phyloP scores from a whole-genome alignment of 1,284 basidiomycete species.

The Malassezia yamatoensis region DNA sequence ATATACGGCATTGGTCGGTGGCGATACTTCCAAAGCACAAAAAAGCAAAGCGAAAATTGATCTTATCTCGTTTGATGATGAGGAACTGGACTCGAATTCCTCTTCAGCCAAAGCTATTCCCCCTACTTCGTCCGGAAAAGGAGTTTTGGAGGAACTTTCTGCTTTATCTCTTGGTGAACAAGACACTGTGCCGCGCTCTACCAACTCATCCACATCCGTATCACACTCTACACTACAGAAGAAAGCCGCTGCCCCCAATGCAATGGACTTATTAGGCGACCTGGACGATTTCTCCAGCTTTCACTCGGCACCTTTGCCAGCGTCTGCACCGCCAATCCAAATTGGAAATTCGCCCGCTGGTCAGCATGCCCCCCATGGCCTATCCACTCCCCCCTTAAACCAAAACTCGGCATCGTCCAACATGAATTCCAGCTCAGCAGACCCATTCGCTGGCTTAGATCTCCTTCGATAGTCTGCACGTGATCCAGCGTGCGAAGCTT shows the following conservation, averaged over 20 bases:
- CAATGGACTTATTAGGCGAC: slow-evolving; percentile 12
- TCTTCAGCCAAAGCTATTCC: not conserved
- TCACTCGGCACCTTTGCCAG: too few relatives aligned
- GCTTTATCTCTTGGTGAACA: slow-evolving; percentile 19
- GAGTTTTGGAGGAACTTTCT: slow-evolving; percentile 37
- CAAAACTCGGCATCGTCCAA: too few relatives aligned
- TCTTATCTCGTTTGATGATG: slow-evolving; percentile 44
- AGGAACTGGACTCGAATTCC: not conserved
- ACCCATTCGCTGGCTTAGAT: slow-evolving; percentile 41
- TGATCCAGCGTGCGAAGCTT: not conserved
- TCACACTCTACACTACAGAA: not conserved
- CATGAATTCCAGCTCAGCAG: not conserved
- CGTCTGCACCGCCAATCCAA: too few relatives aligned
- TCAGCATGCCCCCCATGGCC: too few relatives aligned
- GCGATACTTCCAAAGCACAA: slow-evolving; percentile 46
- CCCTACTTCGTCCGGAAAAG: not conserved
- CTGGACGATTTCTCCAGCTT: not conserved
- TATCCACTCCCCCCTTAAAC: too few relatives aligned
- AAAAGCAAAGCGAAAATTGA: slow-evolving; percentile 56
- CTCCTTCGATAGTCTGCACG: slow-evolving; percentile 27
- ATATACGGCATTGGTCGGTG: slow-evolving; percentile 85
- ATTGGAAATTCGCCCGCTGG: too few relatives aligned
- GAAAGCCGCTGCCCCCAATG: not conserved
- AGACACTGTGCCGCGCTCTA: not conserved
- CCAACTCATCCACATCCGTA: not conserved